Conservation (phyloP, 352 stramenopile genomes). For the Globisporangium parvum region DNA sequence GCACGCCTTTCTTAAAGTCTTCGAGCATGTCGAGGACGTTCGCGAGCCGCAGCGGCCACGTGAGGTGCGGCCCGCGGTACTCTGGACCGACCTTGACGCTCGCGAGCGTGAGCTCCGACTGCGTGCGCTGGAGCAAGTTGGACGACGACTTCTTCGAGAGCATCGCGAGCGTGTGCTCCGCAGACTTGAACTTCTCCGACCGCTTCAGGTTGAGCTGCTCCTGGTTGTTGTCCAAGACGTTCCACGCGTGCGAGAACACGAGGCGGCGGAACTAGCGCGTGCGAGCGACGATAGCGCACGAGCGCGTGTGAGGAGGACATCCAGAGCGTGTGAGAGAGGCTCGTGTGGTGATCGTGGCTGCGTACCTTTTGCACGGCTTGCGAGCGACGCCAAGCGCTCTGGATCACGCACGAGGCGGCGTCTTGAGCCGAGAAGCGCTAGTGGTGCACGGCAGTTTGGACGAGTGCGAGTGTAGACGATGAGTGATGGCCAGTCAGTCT, state of each 20-base stretch:
- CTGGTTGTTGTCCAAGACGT: conserved; percentile 88
- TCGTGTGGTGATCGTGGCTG: not conserved
- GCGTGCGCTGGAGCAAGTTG: conserved; percentile 22
- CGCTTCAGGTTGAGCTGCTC: conserved; percentile 87
- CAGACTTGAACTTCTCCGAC: conserved; percentile 80
- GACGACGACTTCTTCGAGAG: conserved; percentile 55
- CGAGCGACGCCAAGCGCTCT: conserved; percentile 68
- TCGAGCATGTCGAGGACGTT: conserved; percentile 88
- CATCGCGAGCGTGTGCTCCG: conserved; percentile 72
- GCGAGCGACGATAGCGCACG: not conserved
- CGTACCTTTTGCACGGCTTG: conserved; percentile 65
- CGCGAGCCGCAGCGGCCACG: conserved; percentile 79
- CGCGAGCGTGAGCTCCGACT: conserved; percentile 49
- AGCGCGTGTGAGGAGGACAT: not conserved
- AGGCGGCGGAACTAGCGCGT: conserved; percentile 62
- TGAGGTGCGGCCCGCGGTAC: conserved; percentile 74
- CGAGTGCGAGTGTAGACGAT: not conserved
- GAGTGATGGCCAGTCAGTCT: no score
- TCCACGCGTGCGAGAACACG: conserved; percentile 82
- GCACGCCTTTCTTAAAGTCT: conserved; percentile 84
- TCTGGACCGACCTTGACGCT: conserved; percentile 45
- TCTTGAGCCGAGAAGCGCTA: conserved; percentile 79
- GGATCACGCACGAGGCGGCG: conserved; percentile 63
- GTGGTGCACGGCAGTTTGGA: not conserved
- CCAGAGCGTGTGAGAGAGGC: not conserved